Evolutionary conservation across 225 moss, liverwort and hornwort genomes (phyloP).

Genomic region (Marchantia polymorpha): DNA sequence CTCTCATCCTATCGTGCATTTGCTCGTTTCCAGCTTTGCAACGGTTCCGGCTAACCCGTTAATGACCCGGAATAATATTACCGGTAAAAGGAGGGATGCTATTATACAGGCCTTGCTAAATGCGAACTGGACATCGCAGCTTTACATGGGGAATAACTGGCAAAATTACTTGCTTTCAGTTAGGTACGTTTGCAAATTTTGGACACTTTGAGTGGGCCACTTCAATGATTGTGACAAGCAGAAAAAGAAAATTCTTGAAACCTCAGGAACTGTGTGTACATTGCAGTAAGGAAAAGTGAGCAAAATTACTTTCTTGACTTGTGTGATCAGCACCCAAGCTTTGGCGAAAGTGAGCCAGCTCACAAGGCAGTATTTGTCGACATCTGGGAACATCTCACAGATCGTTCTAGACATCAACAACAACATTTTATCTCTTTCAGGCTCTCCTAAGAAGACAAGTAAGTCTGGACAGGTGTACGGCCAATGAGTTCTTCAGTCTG

Average conservation of each 20-base stretch:
- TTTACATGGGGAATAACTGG: constrained; percentile 38
- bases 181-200: constrained; percentile 20
- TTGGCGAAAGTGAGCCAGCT: constrained; percentile 26
- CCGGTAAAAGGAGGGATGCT: constrained; percentile 4
- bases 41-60: constrained; percentile 34
- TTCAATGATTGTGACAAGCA: neutral
- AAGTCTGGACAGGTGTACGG: neutral
- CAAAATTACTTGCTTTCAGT: constrained; percentile 34
- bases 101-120: constrained; percentile 19
- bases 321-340: constrained; percentile 31
- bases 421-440: neutral
- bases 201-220: neutral
- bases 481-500: neutral
- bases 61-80: constrained; percentile 32
- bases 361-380: constrained; percentile 31
- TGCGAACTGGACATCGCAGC: constrained; percentile 34
- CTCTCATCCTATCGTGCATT: neutral
- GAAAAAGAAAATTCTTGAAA: neutral
- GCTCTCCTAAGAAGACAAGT: neutral
- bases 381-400: constrained; percentile 25
- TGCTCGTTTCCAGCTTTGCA: constrained; percentile 23
- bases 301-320: neutral
- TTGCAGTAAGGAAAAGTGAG: neutral
- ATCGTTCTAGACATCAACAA: constrained; percentile 24
- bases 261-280: neutral